A percentile compares a stretch with the other conserved stretches of the same genome.
Evolutionary conservation across 208 protist species (phyloP).

Genomic region (Trypanosoma lewisi): DNA sequence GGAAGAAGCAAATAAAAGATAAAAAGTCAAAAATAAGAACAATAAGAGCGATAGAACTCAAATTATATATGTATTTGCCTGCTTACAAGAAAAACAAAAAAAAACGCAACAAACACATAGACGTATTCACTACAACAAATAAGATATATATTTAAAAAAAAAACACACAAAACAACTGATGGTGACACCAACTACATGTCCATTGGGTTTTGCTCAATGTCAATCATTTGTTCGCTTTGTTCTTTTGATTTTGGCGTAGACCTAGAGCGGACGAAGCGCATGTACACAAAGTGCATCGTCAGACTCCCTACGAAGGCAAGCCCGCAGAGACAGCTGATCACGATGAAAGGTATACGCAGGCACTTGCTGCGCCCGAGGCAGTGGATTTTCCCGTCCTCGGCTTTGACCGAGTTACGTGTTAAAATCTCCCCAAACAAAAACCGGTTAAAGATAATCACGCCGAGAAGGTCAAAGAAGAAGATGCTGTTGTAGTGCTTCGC

Average conservation of each 20-base stretch:
- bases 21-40: too few relatives aligned
- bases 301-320: conserved; percentile 21
- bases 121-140: too few relatives aligned
- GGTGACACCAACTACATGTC: too few relatives aligned
- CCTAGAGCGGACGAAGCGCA: conserved; percentile 24
- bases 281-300: conserved; percentile 35
- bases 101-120: too few relatives aligned
- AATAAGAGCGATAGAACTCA: too few relatives aligned
- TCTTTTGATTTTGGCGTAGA: conserved; percentile 1
- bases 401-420: conserved; percentile 32
- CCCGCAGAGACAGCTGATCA: conserved; percentile 25
- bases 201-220: too few relatives aligned
- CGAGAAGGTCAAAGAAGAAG: conserved; percentile 41
- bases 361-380: conserved; percentile 36
- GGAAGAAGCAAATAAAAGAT: conserved; percentile 16
- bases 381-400: conserved; percentile 2
- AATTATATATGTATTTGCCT: too few relatives aligned
- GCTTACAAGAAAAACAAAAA: too few relatives aligned
- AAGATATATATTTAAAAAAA: too few relatives aligned
- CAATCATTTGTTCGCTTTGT: not conserved
- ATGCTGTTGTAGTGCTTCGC: conserved; percentile 57
- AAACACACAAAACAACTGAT: too few relatives aligned
- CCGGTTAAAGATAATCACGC: conserved; percentile 46
- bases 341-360: conserved; percentile 31
- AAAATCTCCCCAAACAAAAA: conserved; percentile 52